phyloP scores from a whole-genome alignment of 257 asterid species.

The Solanum chmielewskii region DNA sequence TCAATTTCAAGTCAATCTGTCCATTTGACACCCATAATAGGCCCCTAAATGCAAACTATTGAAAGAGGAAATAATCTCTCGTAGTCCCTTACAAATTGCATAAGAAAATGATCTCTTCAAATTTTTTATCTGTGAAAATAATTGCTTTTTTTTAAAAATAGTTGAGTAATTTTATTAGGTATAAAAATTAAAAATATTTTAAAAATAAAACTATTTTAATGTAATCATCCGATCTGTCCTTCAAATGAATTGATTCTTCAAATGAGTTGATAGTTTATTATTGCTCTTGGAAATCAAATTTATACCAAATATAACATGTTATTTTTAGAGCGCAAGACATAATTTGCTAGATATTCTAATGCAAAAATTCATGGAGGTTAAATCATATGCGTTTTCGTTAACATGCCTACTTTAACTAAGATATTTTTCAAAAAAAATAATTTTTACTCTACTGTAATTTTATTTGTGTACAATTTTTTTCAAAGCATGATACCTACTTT shows the following conservation, averaged over 20 bases:
- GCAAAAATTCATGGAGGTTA: background rate
- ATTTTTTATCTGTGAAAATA: background rate
- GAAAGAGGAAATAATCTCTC: background rate
- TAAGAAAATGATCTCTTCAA: background rate
- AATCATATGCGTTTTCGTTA: background rate
- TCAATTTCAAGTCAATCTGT: too few species aligned
- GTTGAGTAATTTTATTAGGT: background rate
- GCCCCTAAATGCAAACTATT: too few species aligned
- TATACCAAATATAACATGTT: background rate
- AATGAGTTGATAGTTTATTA: background rate
- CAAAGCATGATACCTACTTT: background rate
- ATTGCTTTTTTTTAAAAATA: accelerated
- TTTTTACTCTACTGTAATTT: too few species aligned
- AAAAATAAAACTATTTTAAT: too few species aligned
- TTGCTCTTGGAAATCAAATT: background rate
- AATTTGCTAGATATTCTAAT: background rate
- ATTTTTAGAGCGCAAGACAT: background rate
- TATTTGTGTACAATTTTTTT: too few species aligned
- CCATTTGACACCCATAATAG: too few species aligned
- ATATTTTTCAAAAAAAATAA: too few species aligned
- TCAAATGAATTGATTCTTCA: too few species aligned
- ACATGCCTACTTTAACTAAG: too few species aligned
- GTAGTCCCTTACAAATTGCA: background rate
- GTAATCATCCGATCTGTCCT: background rate
- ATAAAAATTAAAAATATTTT: too few species aligned